These are phyloP conservation scores for Hammondia hammondi DNA, from an alignment of 169 alveolate species.

Conservation along the genomic window DNA sequence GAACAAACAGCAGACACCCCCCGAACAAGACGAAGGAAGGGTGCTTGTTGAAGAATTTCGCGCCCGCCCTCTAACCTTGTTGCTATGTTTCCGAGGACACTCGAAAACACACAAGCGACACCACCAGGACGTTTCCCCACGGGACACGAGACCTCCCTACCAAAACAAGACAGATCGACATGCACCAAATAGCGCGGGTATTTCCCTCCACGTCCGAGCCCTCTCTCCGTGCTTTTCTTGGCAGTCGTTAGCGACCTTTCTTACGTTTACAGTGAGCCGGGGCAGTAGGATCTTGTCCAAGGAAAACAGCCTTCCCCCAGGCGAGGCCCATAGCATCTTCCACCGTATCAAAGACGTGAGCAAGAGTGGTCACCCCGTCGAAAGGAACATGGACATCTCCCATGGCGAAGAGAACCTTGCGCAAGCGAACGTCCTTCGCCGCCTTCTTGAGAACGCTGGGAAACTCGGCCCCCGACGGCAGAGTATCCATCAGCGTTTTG, in stretches of 20 bases:
- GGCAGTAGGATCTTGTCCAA: background rate
- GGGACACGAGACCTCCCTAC: too few species aligned
- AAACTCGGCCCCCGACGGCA: constrained; percentile 41
- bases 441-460: background rate
- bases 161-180: too few species aligned
- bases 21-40: too few species aligned
- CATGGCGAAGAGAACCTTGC: background rate
- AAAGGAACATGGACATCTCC: constrained; percentile 40
- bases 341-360: constrained; percentile 29
- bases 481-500: background rate
- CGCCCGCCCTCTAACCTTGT: too few species aligned
- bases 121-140: too few species aligned
- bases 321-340: constrained; percentile 43
- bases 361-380: background rate
- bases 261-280: background rate
- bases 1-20: too few species aligned
- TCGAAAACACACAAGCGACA: too few species aligned
- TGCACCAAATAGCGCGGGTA: background rate
- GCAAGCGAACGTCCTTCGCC: background rate
- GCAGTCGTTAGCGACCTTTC: background rate
- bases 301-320: constrained; percentile 38
- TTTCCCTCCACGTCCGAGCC: background rate
- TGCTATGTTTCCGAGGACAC: too few species aligned
- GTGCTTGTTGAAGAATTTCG: too few species aligned
- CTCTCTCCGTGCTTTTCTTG: background rate